Base-by-base conservation (phyloP, 1,284 basidiomycete species). In the Cryptococcus floricola region DNA sequence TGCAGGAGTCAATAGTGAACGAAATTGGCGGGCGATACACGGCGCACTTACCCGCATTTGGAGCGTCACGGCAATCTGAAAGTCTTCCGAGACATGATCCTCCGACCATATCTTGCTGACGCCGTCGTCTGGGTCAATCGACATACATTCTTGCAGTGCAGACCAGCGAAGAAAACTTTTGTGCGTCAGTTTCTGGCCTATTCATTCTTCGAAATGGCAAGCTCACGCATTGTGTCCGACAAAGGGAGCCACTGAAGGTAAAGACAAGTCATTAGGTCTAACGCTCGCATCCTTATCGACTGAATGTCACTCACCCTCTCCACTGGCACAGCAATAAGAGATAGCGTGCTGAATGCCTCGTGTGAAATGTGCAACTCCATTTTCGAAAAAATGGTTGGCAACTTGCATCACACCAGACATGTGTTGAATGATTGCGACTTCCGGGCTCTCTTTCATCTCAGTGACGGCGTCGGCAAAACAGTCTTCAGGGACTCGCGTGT, bases 401-500 rank as follows among this genome's bases (percentile, higher is more conserved):
- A 92, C 89, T 72, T 90, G 86, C 87, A 91, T 89, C 53, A 75
- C 74, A 48, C 63, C 71, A 5, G 78, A 79, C 66, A 77, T 77
- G 31, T 69, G 65, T 54, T 72, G 70, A 45, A 92, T 85, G 72
- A 91, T 88, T 3, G 84, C 89, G 37, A 91, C 83, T 49, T 91
- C 87, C 39, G 87, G 88, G 60, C 82, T 84, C 71, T 87, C 85
- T 3, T 81, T 78, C 66, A 91, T 82, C 71, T 92, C 89, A 27
- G 86, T 83, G 2, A 87, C 89, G 1, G 89, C 89, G 74, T 91
- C 89, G 52, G 87, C 81, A 68, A 92, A 84, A 69, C 88, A 92
- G 70, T 91, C 90, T 73, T 87, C 86, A 3, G 89, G 89, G 0
- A 92, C 88, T 56, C 90, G 77, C n/a, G 89, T 92, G 75, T 91